phyloP scores from a whole-genome alignment of 1,139 yeast species.

The Yamadazyma sp. region DNA sequence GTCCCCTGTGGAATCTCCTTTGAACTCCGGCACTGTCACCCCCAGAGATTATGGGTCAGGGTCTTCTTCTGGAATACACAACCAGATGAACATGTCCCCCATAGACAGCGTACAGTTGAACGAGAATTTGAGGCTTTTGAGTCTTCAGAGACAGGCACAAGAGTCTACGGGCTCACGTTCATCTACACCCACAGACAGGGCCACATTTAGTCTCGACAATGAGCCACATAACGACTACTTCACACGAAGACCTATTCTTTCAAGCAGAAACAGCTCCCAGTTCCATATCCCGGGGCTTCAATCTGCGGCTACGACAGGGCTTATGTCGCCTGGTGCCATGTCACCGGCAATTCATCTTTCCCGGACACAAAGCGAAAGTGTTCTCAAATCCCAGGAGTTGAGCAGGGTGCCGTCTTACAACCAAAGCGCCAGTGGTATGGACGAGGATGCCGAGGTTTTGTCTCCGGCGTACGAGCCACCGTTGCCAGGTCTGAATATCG shows the following conservation, averaged over 20 bases:
- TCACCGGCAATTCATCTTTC: constrained; percentile 63
- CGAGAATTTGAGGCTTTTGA: constrained; percentile 55
- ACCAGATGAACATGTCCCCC: constrained; percentile 39
- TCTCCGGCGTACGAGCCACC: constrained; percentile 68
- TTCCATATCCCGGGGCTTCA: too few species aligned
- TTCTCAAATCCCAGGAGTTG: constrained; percentile 25
- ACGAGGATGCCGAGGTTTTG: constrained; percentile 41
- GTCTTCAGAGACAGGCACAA: constrained; percentile 48
- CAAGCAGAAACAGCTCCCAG: constrained; percentile 11
- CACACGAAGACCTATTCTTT: constrained; percentile 11
- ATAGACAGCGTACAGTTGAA: constrained; percentile 45
- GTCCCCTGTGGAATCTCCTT: constrained; percentile 58
- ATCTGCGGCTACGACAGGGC: constrained; percentile 5
- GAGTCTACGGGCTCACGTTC: constrained; percentile 19
- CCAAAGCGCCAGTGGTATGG: constrained; percentile 61
- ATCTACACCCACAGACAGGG: constrained; percentile 22
- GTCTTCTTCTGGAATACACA: constrained; percentile 24
- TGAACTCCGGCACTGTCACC: constrained; percentile 51
- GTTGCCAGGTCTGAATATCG: constrained; percentile 44
- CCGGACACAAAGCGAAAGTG: constrained; percentile 50
- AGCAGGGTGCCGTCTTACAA: constrained; percentile 81
- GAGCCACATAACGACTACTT: constrained; percentile 23
- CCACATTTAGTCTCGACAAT: constrained; percentile 46
- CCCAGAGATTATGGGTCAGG: constrained; percentile 28
- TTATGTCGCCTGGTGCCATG: constrained; percentile 35